Conservation (phyloP, 768 basidiomycete species). For the Suillus americanus region DNA sequence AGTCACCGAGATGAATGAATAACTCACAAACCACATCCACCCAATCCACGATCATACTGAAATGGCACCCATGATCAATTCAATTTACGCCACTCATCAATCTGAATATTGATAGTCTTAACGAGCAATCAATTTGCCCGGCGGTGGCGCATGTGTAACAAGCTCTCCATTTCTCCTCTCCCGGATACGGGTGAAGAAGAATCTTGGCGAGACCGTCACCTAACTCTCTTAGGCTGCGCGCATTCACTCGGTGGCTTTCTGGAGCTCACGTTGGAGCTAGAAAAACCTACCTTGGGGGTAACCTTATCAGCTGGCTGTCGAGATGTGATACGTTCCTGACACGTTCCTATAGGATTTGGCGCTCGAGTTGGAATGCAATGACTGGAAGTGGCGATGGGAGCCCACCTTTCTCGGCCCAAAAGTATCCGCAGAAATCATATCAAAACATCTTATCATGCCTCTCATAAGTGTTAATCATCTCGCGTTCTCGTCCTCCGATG, state of each 20-base stretch:
- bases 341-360: constrained; percentile 56
- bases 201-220: constrained; percentile 54
- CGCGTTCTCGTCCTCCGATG: constrained; percentile 61
- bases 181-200: constrained; percentile 49
- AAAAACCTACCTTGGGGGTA: constrained; percentile 61
- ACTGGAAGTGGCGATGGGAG: constrained; percentile 83
- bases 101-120: constrained; percentile 40
- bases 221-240: constrained; percentile 54
- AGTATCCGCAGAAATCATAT: constrained; percentile 68
- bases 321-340: constrained; percentile 14
- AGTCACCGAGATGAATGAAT: constrained; percentile 10
- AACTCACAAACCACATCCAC: constrained; percentile 2
- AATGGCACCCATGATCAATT: constrained; percentile 11
- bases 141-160: constrained; percentile 68
- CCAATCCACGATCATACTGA: neutral
- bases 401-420: constrained; percentile 62
- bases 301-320: constrained; percentile 9
- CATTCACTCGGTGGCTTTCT: constrained; percentile 64
- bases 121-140: constrained; percentile 59
- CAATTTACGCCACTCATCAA: constrained; percentile 17
- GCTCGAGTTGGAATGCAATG: constrained; percentile 55
- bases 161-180: constrained; percentile 27
- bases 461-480: constrained; percentile 71
- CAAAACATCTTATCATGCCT: constrained; percentile 75
- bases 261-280: constrained; percentile 59